Evolutionary conservation across 352 stramenopile species (phyloP).

Genomic region (Phytophthora ohioensis): DNA sequence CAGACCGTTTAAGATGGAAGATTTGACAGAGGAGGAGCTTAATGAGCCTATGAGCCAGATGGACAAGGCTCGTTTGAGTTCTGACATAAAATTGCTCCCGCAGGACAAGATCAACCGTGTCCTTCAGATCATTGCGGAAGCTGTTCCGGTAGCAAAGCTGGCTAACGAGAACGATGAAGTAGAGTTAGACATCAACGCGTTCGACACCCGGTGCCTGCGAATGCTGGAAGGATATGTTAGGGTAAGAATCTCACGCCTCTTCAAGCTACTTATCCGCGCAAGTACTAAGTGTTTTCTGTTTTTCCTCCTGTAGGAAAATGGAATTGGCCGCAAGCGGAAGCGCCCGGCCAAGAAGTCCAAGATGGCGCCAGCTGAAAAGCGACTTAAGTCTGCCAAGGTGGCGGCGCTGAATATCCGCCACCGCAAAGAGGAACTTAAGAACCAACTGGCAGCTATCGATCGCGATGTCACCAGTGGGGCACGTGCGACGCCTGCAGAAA

Average conservation of each 20-base stretch:
- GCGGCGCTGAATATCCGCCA: constrained; percentile 80
- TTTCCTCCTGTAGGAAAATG: constrained; percentile 71
- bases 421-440: constrained; percentile 82
- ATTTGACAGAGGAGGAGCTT: constrained; percentile 89
- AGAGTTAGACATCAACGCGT: constrained; percentile 91
- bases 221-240: constrained; percentile 92
- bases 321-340: constrained; percentile 89
- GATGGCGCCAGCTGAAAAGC: constrained; percentile 65
- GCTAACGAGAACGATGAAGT: constrained; percentile 89
- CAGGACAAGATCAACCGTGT: constrained; percentile 91
- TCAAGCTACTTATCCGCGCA: constrained; percentile 18
- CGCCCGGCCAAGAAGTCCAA: constrained; percentile 66
- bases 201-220: constrained; percentile 85
- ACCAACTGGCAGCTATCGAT: constrained; percentile 80
- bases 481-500: constrained; percentile 21
- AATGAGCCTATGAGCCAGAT: constrained; percentile 88
- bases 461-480: constrained; percentile 30
- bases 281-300: constrained; percentile 34
- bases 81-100: constrained; percentile 82
- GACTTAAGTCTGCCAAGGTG: constrained; percentile 85
- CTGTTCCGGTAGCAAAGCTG: constrained; percentile 84
- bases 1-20: constrained; percentile 90
- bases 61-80: constrained; percentile 84
- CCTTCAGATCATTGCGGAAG: constrained; percentile 90
- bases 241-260: constrained; percentile 61